Evolutionary conservation across 1,139 yeast genomes (phyloP).

Genomic region (Trichomonascaceae sp.): DNA sequence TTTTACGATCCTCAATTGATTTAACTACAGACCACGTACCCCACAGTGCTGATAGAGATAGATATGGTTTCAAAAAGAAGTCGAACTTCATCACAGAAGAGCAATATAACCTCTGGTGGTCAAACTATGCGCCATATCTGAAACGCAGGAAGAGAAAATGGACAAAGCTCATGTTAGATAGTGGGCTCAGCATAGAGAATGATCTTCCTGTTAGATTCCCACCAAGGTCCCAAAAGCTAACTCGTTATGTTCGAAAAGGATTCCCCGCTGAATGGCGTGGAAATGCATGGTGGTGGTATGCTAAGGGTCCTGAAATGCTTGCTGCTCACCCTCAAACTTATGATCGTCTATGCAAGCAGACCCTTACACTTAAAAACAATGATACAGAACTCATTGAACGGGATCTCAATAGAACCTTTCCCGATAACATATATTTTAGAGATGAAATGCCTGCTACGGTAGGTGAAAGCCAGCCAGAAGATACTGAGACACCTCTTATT

Average conservation of each 20-base stretch:
- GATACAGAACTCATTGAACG: slow-evolving; percentile 92
- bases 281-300: slow-evolving; percentile 92
- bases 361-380: slow-evolving; percentile 46
- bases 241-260: slow-evolving; percentile 80
- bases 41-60: slow-evolving; percentile 40
- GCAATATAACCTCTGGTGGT: slow-evolving; percentile 74
- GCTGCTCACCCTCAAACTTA: slow-evolving; percentile 68
- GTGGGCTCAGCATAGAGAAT: slow-evolving; percentile 48
- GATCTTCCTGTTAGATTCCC: slow-evolving; percentile 54
- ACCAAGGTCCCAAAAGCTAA: slow-evolving; percentile 71
- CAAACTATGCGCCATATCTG: slow-evolving; percentile 55
- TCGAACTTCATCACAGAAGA: slow-evolving; percentile 45
- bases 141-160: slow-evolving; percentile 67
- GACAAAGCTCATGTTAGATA: slow-evolving; percentile 56
- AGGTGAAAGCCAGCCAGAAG: slow-evolving; percentile 7
- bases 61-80: slow-evolving; percentile 79
- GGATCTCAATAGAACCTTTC: slow-evolving; percentile 88
- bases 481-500: slow-evolving; percentile 55
- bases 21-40: slow-evolving; percentile 5
- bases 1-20: slow-evolving; percentile 13
- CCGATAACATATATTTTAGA: slow-evolving; percentile 79
- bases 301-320: slow-evolving; percentile 78
- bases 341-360: slow-evolving; percentile 55
- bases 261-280: slow-evolving; percentile 98
- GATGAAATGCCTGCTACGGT: slow-evolving; percentile 23